Evolutionary conservation across 2,329 filamentous ascomycete species (phyloP).

Genomic region (Botrytis tulipae): DNA sequence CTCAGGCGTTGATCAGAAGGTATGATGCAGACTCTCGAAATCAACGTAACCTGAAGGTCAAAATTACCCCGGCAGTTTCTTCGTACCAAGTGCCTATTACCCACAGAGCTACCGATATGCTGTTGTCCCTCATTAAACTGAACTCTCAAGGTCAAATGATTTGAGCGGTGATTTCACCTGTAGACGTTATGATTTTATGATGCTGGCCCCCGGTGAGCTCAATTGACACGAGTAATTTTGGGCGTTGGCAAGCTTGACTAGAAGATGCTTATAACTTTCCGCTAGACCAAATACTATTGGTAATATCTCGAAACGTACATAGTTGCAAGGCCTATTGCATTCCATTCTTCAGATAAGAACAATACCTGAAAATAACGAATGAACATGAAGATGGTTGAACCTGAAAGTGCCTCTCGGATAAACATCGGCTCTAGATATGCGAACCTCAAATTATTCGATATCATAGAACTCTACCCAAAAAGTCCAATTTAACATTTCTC

Average conservation of each 20-base stretch:
- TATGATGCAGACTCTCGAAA: not conserved
- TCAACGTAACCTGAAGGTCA: not conserved
- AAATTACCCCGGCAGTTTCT: not conserved
- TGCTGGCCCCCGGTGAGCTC: not conserved
- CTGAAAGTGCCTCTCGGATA: not conserved
- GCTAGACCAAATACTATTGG: not conserved
- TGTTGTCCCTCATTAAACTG: not conserved
- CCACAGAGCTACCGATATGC: not conserved
- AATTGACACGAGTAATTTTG: not conserved
- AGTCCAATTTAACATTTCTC: constrained; percentile 5
- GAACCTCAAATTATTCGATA: constrained; percentile 19
- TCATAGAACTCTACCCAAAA: constrained; percentile 9
- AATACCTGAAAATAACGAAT: too few species aligned
- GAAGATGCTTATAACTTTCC: not conserved
- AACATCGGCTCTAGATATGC: constrained; percentile 5
- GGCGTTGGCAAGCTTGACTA: not conserved
- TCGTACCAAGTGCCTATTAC: not conserved
- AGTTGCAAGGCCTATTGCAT: not conserved
- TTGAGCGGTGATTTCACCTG: not conserved
- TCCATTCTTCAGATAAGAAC: not conserved
- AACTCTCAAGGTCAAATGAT: not conserved
- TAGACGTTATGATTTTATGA: not conserved
- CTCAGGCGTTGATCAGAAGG: not conserved
- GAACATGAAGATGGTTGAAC: not conserved
- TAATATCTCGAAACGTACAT: not conserved